These are phyloP conservation scores for Ambrosiella beaveri DNA, from an alignment of 2,329 filamentous ascomycete genomes.

Conservation along the genomic window DNA sequence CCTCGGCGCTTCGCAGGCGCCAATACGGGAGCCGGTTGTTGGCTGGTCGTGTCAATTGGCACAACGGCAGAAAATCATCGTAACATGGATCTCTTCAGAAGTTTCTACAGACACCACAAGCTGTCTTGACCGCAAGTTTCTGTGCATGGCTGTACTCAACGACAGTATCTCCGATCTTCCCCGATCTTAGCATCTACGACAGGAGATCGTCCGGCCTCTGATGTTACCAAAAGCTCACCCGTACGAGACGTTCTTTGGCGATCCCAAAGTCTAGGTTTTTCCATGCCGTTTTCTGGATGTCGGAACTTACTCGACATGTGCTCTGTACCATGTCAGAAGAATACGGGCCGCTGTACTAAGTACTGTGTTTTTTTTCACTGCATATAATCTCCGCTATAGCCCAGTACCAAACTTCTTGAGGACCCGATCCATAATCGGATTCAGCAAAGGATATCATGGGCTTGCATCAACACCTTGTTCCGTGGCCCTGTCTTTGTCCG, in stretches of 20 bases:
- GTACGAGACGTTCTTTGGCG: background rate
- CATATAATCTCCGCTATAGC: background rate
- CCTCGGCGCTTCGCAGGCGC: background rate
- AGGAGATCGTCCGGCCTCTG: background rate
- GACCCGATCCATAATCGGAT: no score
- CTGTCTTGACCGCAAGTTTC: background rate
- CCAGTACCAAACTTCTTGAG: background rate
- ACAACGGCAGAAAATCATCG: no score
- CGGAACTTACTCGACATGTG: no score
- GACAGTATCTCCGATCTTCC: background rate
- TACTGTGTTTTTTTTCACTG: background rate
- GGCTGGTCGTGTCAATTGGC: no score
- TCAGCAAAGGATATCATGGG: no score
- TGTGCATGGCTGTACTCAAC: background rate
- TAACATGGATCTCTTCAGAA: no score
- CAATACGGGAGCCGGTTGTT: no score
- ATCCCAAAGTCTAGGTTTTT: background rate
- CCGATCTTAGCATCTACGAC: background rate
- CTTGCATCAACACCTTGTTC: no score
- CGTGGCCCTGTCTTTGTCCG: background rate
- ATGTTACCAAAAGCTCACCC: no score
- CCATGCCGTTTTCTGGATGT: no score
- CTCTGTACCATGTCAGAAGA: background rate
- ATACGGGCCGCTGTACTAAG: background rate
- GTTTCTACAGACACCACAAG: no score